Conservation (phyloP, 2,329 filamentous ascomycete genomes). For the Biscogniauxia marginata region DNA sequence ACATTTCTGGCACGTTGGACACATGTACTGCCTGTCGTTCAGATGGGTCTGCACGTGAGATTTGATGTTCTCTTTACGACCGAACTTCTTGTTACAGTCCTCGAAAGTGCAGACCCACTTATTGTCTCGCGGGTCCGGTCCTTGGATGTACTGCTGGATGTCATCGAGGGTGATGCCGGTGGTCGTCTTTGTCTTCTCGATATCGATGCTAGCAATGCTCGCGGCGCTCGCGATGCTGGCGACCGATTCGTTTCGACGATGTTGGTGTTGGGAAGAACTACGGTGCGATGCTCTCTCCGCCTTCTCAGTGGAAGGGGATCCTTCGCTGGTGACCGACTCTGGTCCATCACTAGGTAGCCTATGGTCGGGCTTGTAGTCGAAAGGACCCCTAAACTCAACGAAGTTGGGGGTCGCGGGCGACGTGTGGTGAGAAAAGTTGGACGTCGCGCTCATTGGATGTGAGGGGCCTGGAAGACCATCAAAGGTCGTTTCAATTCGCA, state of each 20-base stretch:
- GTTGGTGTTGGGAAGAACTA: slow-evolving; percentile 45
- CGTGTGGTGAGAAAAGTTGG: slow-evolving; percentile 50
- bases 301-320: slow-evolving; percentile 24
- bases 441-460: slow-evolving; percentile 41
- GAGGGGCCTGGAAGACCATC: slow-evolving; percentile 34
- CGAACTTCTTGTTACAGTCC: slow-evolving; percentile 84
- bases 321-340: slow-evolving; percentile 16
- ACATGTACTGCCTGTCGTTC: slow-evolving; percentile 92
- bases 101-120: slow-evolving; percentile 78
- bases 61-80: slow-evolving; percentile 98
- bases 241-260: slow-evolving; percentile 59
- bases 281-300: slow-evolving; percentile 28
- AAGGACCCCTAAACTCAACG: slow-evolving; percentile 41
- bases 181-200: slow-evolving; percentile 65
- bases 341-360: slow-evolving; percentile 24
- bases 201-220: slow-evolving; percentile 61
- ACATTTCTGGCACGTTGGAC: slow-evolving; percentile 89
- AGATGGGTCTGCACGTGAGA: slow-evolving; percentile 98
- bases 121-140: slow-evolving; percentile 69
- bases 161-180: slow-evolving; percentile 88
- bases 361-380: slow-evolving; percentile 45
- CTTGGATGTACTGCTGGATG: slow-evolving; percentile 71
- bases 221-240: slow-evolving; percentile 58
- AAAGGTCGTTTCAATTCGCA: slow-evolving; percentile 42
- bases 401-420: slow-evolving; percentile 53